Percentiles rank a stretch among this genome's conserved stretches.
Conservation (phyloP, 495 filamentous ascomycete species). For the Bacidia gigantensis region DNA sequence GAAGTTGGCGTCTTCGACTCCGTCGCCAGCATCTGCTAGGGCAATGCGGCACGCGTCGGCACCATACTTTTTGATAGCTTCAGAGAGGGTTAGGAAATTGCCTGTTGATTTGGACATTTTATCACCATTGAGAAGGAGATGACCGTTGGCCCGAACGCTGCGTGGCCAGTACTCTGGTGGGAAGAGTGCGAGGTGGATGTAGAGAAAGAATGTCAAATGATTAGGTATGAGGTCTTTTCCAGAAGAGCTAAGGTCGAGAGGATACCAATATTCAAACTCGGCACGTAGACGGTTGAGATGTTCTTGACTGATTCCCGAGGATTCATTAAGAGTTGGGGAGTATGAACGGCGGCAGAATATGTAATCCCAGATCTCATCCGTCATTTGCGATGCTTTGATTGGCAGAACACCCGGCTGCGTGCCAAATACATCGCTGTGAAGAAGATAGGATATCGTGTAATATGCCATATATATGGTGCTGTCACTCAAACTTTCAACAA, state of each 20-base stretch:
- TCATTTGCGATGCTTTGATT: constrained; percentile 77
- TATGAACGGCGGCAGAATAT: constrained; percentile 59
- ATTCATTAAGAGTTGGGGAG: constrained; percentile 44
- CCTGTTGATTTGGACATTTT: constrained; percentile 96
- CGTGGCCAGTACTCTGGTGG: constrained; percentile 73
- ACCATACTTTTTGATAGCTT: constrained; percentile 81
- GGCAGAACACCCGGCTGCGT: constrained; percentile 50
- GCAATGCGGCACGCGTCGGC: constrained; percentile 86
- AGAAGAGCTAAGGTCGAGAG: constrained; percentile 69
- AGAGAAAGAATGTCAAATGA: constrained; percentile 93
- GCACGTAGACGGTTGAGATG: constrained; percentile 64
- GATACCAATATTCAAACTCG: constrained; percentile 96
- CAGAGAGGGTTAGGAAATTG: constrained; percentile 86
- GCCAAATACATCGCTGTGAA: constrained; percentile 74
- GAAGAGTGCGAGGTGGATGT: constrained; percentile 87
- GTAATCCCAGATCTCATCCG: constrained; percentile 93
- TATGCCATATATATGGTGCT: constrained; percentile 94
- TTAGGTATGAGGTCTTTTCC: constrained; percentile 81
- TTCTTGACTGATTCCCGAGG: constrained; percentile 55
- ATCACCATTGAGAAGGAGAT: constrained; percentile 84
- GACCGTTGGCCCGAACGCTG: constrained; percentile 75
- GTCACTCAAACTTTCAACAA: constrained; percentile 87
- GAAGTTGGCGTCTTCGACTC: constrained; percentile 92
- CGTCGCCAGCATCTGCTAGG: constrained; percentile 88
- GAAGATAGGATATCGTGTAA: constrained; percentile 82